Base-by-base conservation (phyloP, 148 eudicot species). In the Vaccinium myrtillus region DNA sequence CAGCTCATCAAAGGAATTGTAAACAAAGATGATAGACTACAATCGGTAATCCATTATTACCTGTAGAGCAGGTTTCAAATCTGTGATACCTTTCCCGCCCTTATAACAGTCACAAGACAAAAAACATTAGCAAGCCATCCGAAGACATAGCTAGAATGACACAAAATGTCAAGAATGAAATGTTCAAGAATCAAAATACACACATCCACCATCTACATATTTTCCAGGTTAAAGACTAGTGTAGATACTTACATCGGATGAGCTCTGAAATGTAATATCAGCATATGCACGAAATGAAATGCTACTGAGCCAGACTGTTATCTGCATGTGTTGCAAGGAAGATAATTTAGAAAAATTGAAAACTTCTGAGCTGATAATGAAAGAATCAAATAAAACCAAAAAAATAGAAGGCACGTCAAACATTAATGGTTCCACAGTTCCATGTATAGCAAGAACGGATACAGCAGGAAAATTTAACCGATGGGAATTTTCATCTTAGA, bases 11-110 rank as follows among this genome's bases (percentile, higher is more conserved):
- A 86, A 53, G 48, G 58, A 80, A 74, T 21, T 48, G 10, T 54
- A 82, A 50, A 85, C 75, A 39, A 70, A 65, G 39, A 54, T 2
- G 21, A 80, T 2, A 69, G 6, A 56, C 48, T 63, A 61, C 55
- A 59, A 78, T 18, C 27, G 13, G 58, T 50, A 43, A 16, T 56
- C 48, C 11, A 85, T 4, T 19, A 73, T 39, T 91, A 97, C 99
- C 98, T 93, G 92, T 78, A 97, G 95, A 76, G 94, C 91, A 86
- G 95, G 75, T 85, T 94, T 95, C 46, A 97, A 86, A 86, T 97
- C 95, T 51, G 99, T 97, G 84, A 97, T 89, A 79, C 99, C 99
- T 88, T 95, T 95, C 78, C 98, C 98, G 79, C 92, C 93, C 99
- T 97, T 80, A 48, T 16, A 83, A 82, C 32, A 84, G 55, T 23